Base-by-base conservation (phyloP, 176 grass and related monocot species). In the Elymus sibiricus region DNA sequence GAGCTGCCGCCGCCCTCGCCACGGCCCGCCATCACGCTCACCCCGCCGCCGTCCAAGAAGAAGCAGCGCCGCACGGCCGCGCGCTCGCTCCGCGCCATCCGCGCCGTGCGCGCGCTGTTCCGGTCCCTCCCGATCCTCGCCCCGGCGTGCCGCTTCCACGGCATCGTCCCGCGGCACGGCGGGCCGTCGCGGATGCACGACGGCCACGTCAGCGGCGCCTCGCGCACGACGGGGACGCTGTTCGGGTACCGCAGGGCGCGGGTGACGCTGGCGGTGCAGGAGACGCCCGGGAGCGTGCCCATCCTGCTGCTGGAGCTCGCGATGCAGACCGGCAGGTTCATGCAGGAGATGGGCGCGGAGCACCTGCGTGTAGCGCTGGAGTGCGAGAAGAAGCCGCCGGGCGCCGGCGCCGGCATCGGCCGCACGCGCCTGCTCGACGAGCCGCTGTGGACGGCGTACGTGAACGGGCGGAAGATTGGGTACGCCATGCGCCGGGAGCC, bases 321-420 rank as follows among this genome's bases (percentile, higher is more conserved):
- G 40, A 91, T 94, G 73, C 91, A 86, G 44, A 95, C 96, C 9
- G 88, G 91, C 16, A 85, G 92, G 83, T 98, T 98, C 96, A 95
- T 95, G 96, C 96, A 95, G 90, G 93, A 94, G 84, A 94, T 98
- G 96, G 93, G 96, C 69, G 85, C 91, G 22, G 93, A 95, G 90
- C 91, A 94, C 82, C 80, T 95, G 15, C 90, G 93, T 65, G 88
- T 98, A 27, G 93, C 96, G 70, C 80, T 98, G 60, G 93, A 98
- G 90, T 95, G 93, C 75, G 96, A 94, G 81, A 95, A 92, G 90
- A 94, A 87, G 82, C 83, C 92, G 39, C 79, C 85, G 19, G 87
- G 83, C 44, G 46, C 46, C 71, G 76, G 81, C 66, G 90, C 78
- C 3, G 86, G 82, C 38, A 88, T 86, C 62, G 89, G 92, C 6